Evolutionary conservation across 306 rosid species (phyloP).

Genomic region (Fagus sylvatica): DNA sequence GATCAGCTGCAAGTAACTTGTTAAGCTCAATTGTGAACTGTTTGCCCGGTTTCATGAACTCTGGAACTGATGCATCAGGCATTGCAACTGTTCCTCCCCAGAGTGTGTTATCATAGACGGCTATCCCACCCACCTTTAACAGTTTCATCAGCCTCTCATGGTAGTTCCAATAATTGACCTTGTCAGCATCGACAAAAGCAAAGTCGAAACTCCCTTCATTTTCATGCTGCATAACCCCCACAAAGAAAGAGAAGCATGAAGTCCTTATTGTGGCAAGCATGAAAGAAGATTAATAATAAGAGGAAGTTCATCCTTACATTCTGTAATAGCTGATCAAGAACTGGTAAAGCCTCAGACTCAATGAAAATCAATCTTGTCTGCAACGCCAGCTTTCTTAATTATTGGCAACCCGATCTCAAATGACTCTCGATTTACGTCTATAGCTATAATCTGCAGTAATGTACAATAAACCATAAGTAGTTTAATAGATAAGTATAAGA

Average conservation of each 20-base stretch:
- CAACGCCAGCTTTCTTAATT: conserved; percentile 60
- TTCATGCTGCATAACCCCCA: conserved; percentile 26
- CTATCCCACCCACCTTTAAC: conserved; percentile 51
- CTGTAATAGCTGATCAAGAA: conserved; percentile 50
- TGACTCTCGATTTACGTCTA: conserved; percentile 43
- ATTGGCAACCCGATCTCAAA: conserved; percentile 62
- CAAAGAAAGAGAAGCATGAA: neutral
- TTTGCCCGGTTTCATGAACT: conserved; percentile 5
- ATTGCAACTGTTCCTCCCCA: conserved; percentile 57
- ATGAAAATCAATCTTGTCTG: conserved; percentile 63
- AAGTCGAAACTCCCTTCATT: conserved; percentile 56
- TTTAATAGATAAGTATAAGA: neutral
- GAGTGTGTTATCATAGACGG: conserved; percentile 58
- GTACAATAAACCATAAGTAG: neutral
- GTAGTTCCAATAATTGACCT: conserved; percentile 50
- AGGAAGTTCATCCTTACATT: conserved; percentile 33
- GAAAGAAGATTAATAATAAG: neutral
- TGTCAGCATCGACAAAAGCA: conserved; percentile 60
- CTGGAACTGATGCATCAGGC: conserved; percentile 38
- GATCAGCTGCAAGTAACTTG: conserved; percentile 39
- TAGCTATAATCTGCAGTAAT: conserved; percentile 50
- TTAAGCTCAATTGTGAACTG: conserved; percentile 34
- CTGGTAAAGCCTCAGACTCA: conserved; percentile 54
- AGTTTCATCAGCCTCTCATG: conserved; percentile 54
- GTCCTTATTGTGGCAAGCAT: neutral